Percentiles rank a stretch among this genome's conserved stretches.
phyloP scores from a whole-genome alignment of 768 basidiomycete species.

The Tulasnella sp. region DNA sequence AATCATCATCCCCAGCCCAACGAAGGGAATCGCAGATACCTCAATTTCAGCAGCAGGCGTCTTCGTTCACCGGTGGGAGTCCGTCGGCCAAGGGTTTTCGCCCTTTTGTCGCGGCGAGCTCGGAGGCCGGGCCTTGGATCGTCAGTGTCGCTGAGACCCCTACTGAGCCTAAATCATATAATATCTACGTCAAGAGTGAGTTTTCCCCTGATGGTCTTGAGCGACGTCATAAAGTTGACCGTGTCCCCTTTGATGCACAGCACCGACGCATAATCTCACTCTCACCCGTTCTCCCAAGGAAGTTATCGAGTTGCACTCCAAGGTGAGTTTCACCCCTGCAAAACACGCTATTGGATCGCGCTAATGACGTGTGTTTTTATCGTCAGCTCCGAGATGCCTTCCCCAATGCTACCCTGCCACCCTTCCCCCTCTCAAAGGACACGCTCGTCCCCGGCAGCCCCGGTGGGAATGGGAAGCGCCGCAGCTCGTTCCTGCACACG shows the following conservation, averaged over 20 bases:
- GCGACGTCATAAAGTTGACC: not conserved
- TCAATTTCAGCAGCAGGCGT: no score
- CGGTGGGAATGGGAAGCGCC: slow-evolving; percentile 24
- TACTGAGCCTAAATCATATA: slow-evolving; percentile 60
- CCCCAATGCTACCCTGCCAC: slow-evolving; percentile 46
- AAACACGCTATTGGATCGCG: no score
- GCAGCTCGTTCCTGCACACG: slow-evolving; percentile 78
- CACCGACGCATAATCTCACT: slow-evolving; percentile 82
- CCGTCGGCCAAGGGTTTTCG: not conserved
- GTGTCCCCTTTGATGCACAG: slow-evolving; percentile 33
- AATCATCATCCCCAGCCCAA: not conserved
- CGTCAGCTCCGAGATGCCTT: slow-evolving; percentile 48
- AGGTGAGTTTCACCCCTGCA: slow-evolving; percentile 26
- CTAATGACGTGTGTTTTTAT: no score
- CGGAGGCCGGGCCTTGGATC: slow-evolving; percentile 73
- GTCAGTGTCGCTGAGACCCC: slow-evolving; percentile 82
- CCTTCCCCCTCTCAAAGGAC: slow-evolving; percentile 44
- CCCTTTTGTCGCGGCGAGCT: slow-evolving; percentile 1
- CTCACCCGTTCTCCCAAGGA: slow-evolving; percentile 69
- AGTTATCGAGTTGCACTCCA: slow-evolving; percentile 70
- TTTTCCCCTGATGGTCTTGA: slow-evolving; percentile 21
- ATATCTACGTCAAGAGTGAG: slow-evolving; percentile 86
- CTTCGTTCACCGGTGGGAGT: no score
- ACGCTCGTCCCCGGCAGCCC: not conserved
- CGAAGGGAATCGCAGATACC: no score